A percentile compares a stretch with the other conserved stretches of the same genome.
Evolutionary conservation across 192 early-diverging fungal genomes (phyloP).

Genomic region (Gamsiella multidivaricata): DNA sequence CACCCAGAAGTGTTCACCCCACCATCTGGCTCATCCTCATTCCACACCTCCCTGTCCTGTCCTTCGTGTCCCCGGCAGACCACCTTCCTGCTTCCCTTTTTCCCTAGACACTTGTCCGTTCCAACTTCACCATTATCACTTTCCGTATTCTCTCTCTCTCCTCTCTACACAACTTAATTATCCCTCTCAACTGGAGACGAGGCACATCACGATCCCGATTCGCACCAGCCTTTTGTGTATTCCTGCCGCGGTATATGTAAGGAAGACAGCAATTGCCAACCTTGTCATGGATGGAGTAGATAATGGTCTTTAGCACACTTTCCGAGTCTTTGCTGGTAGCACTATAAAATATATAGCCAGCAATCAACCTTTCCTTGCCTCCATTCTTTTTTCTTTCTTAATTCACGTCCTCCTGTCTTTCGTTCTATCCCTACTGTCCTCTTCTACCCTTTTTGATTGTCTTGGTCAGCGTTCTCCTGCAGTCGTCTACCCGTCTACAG

Average conservation of each 20-base stretch:
- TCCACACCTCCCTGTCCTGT: constrained; percentile 23
- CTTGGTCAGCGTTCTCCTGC: constrained; percentile 7
- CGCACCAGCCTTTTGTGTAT: constrained; percentile 7
- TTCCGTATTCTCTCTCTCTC: no score
- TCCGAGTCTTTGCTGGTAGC: no score
- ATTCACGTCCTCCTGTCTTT: neutral
- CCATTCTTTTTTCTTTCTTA: neutral
- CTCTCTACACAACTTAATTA: constrained; percentile 2
- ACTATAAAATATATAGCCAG: constrained; percentile 11
- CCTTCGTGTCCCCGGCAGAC: constrained; percentile 1
- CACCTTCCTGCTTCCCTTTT: constrained; percentile 41
- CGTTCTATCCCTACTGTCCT: neutral
- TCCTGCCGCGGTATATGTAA: constrained; percentile 20
- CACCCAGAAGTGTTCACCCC: neutral
- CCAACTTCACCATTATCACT: constrained; percentile 12
- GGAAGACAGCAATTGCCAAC: no score
- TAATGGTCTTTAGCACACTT: no score
- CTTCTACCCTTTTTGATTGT: constrained; percentile 1
- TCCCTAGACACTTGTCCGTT: constrained; percentile 24
- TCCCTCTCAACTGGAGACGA: neutral
- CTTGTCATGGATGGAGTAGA: no score
- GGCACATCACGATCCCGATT: constrained; percentile 18
- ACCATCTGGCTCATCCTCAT: neutral
- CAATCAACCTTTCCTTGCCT: neutral
- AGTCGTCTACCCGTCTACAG: constrained; percentile 10